phyloP scores from a whole-genome alignment of 1,284 basidiomycete genomes.

The Cystobasidium slooffiae region DNA sequence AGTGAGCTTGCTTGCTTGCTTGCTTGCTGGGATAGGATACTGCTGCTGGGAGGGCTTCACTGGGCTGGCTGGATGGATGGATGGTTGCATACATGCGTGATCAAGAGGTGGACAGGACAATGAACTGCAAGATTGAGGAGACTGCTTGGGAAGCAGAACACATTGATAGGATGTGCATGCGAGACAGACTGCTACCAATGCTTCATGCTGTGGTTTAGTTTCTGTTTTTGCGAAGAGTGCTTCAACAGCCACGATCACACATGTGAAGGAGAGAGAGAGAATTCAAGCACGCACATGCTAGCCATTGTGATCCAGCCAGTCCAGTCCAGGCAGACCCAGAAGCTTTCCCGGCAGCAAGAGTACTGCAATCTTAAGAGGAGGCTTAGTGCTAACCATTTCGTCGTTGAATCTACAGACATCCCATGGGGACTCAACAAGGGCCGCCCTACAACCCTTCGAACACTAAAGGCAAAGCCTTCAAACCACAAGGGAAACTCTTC shows the following conservation, averaged over 20 bases:
- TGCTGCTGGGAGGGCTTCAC: not conserved
- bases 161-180: no score
- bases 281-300: no score
- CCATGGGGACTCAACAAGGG: constrained; percentile 91
- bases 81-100: not conserved
- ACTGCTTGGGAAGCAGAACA: no score
- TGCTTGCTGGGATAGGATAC: not conserved
- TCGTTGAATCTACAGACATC: constrained; percentile 66
- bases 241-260: no score
- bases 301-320: no score
- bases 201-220: no score
- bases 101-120: no score
- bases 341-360: not conserved
- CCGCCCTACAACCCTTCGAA: constrained; percentile 85
- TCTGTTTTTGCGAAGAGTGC: no score
- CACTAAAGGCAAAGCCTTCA: constrained; percentile 77
- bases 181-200: no score
- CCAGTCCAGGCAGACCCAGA: not conserved
- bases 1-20: not conserved
- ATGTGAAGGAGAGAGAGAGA: no score
- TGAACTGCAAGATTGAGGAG: no score
- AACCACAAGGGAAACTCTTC: constrained; percentile 90
- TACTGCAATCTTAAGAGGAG: not conserved
- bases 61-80: not conserved
- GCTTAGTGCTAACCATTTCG: not conserved